These are phyloP conservation scores for Pholiota molesta DNA, from an alignment of 768 basidiomycete genomes.

Conservation along the genomic window DNA sequence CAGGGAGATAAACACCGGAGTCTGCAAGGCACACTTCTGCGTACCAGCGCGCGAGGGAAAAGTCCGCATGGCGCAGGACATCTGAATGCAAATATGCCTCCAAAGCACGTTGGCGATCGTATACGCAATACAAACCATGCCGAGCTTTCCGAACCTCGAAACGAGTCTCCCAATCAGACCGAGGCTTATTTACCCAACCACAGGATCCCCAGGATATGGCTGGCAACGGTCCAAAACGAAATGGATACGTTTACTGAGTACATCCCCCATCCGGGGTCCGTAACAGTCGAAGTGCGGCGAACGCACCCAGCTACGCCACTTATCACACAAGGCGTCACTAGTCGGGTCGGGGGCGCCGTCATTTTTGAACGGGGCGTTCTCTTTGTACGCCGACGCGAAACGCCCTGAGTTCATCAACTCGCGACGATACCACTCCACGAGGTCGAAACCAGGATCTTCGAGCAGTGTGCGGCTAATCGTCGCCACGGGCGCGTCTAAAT, in stretches of 20 bases:
- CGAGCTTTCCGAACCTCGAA: not conserved
- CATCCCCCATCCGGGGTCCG: too few relatives aligned
- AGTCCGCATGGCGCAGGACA: not conserved
- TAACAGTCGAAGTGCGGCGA: too few relatives aligned
- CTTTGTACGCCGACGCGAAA: too few relatives aligned
- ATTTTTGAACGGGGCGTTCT: too few relatives aligned
- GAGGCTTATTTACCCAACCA: not conserved
- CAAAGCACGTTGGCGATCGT: not conserved
- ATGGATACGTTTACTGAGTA: too few relatives aligned
- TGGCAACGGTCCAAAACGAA: too few relatives aligned
- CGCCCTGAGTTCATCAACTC: not conserved
- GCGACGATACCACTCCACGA: not conserved
- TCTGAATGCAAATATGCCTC: not conserved
- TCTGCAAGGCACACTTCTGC: too few relatives aligned
- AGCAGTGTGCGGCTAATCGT: not conserved
- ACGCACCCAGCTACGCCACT: too few relatives aligned
- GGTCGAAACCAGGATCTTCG: not conserved
- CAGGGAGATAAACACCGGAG: too few relatives aligned
- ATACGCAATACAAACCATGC: not conserved
- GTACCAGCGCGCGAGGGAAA: not conserved
- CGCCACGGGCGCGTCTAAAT: not conserved
- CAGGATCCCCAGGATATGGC: not conserved
- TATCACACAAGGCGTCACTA: too few relatives aligned
- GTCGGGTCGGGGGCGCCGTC: too few relatives aligned
- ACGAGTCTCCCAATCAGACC: not conserved